A percentile compares a stretch with the other conserved stretches of the same genome.
phyloP scores from a whole-genome alignment of 371 early-diverging fungal species.

The Mucor velutinosus region DNA sequence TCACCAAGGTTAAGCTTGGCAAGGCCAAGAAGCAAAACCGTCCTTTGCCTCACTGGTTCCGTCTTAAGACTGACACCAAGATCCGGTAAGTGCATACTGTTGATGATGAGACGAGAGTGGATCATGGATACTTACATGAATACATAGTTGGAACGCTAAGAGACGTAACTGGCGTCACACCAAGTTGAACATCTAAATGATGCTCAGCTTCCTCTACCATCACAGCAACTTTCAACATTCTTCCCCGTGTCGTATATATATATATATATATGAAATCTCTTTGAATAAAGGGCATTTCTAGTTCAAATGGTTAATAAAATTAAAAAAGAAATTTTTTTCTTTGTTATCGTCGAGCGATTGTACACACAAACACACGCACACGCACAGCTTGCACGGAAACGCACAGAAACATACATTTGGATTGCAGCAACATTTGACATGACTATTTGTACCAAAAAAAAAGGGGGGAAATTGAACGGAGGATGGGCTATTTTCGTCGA shows the following conservation, averaged over 20 bases:
- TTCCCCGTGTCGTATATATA: conserved; percentile 3
- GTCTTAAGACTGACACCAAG: conserved; percentile 93
- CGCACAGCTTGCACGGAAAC: background rate
- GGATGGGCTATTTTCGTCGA: background rate
- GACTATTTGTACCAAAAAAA: background rate
- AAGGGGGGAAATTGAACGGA: background rate
- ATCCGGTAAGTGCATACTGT: conserved; percentile 64
- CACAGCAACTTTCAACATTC: background rate
- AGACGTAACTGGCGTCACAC: conserved; percentile 99
- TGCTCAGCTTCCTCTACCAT: background rate
- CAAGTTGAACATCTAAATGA: conserved; percentile 90
- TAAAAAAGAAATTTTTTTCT: background rate
- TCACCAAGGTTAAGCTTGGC: conserved; percentile 96
- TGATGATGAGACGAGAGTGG: background rate
- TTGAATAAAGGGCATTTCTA: background rate
- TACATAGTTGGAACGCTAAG: conserved; percentile 93
- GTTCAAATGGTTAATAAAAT: conserved; percentile 3
- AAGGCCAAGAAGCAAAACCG: conserved; percentile 99
- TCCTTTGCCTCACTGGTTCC: conserved; percentile 97
- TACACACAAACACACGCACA: background rate
- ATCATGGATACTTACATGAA: background rate
- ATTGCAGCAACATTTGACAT: background rate
- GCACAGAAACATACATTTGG: background rate
- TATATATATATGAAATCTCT: background rate
- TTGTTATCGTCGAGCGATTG: conserved; percentile 3